Conservation (phyloP, 441 rosid genomes). For the Populus trichocarpa region DNA sequence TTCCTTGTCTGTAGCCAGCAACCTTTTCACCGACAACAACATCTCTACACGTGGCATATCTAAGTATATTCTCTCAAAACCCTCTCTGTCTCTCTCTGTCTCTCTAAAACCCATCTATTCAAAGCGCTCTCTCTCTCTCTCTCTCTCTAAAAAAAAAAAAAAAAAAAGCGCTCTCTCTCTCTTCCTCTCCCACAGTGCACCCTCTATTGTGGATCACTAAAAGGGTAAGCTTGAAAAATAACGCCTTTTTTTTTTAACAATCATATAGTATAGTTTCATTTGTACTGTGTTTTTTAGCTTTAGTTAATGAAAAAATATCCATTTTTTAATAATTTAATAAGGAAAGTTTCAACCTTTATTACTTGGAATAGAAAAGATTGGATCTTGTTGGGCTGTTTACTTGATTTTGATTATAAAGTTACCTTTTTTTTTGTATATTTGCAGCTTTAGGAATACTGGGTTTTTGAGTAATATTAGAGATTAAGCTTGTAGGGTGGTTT, state of each 20-base stretch:
- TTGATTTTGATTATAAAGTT: not conserved
- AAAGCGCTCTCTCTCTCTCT: not conserved
- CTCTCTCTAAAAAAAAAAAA: too few species aligned
- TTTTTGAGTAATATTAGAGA: not conserved
- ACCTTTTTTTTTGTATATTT: not conserved
- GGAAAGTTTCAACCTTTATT: not conserved
- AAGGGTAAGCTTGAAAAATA: constrained; percentile 2
- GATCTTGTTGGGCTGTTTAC: not conserved
- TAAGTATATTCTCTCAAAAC: not conserved
- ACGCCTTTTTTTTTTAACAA: too few species aligned
- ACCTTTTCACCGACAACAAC: not conserved
- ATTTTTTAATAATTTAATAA: not conserved
- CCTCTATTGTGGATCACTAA: not conserved
- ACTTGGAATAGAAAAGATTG: not conserved
- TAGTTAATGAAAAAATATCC: not conserved
- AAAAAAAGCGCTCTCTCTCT: too few species aligned
- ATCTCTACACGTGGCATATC: not conserved
- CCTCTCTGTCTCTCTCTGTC: not conserved
- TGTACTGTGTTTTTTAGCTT: constrained; percentile 4
- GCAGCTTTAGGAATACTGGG: not conserved
- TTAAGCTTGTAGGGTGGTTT: not conserved
- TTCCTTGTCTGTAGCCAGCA: not conserved
- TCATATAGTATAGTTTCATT: not conserved
- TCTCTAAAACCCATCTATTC: not conserved
- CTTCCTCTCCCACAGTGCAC: not conserved